Evolutionary conservation across 2,329 filamentous ascomycete genomes (phyloP), one percentile per base, ranked within the genome.

Genomic region (Colletotrichum neosansevieriae): DNA sequence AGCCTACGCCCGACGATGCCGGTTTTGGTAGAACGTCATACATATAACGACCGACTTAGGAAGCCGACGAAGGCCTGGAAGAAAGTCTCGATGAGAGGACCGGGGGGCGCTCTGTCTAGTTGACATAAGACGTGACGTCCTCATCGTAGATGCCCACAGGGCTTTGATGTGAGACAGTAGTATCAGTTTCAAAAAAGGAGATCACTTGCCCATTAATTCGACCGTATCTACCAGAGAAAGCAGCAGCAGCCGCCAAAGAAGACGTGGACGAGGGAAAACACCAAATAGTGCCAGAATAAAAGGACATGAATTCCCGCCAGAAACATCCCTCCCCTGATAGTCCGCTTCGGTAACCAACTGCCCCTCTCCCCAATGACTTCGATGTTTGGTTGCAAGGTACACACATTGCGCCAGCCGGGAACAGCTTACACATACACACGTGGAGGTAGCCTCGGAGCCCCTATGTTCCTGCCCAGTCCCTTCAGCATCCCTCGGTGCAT

Each of bases 191-290:
- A 47, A 19, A 36, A 45, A 64, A 64, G 53, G 32, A 64, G 54
- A 59, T 65, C 47, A 65, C 65, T 68, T 58, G 53, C 61, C 47
- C 65, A 68, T 68, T 68, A 64, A 54, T 65, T 65, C 60, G 61
- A 68, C 60, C 64, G 47, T 58, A 68, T 68, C 61, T 68, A 68
- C 65, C 61, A 49, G 24, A 63, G 45, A 63, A 58, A 68, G 61
- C 47, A 54, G 51, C 60, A 58, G 53, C 29, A 53, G 65, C 65
- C 53, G 58, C 42, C 34, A 36, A 45, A 50, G 44, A 54, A 38
- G 53, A 45, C 49, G 9, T 53, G 42, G 17, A 36, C 24, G 45
- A 7, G 21, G 45, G 45, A 47, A 38, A 40, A 29, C 65, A 47
- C 53, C 34, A 17, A 36, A 40, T 54, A 13, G 21, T 13, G 6